Base-by-base conservation (phyloP, 2,329 filamentous ascomycete genomes). In the Fusarium papillatum region DNA sequence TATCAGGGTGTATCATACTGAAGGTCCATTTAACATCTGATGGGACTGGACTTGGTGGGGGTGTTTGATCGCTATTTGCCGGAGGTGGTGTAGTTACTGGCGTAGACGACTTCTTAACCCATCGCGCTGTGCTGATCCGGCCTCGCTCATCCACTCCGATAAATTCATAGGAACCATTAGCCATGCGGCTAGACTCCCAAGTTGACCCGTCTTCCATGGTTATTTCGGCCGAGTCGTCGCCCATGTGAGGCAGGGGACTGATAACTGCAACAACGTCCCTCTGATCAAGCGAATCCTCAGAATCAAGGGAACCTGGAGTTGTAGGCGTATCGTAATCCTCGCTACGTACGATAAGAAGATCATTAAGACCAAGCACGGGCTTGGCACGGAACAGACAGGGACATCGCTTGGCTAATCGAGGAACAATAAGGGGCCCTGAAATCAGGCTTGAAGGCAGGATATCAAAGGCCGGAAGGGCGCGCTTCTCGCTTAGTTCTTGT, bases 1-100 rank as follows among this genome's bases (percentile, higher is more conserved):
- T 90, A 59, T 89, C 89, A 0, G 93, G 90, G 76, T 94, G 91
- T 78, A 96, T 92, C 73, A 95, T 91, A 84, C 93, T 95, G 81
- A 96, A 96, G 11, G 91, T 95, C 85, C 93, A 96, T 80, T 91
- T 92, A 69, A 84, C 85, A 59, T 90, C 89, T 2, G 80, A 72
- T 4, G 83, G 75, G 1, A 78, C 59, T 16, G 78, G 78, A 48
- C 76, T 80, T 9, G 72, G 76, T 5, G 81, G 73, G 5, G 82
- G 72, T 9, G 74, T 72, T 19, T 75, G 68, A 67, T 74, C 76
- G 59, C 76, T 75, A 63, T 77, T 69, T 34, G 69, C 60, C 38
- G 66, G 74, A 11, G 69, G 63, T 24, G 69, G 64, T n/a, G 79
- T 75, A 22, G 68, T 74, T 4, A 73, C 66, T 16, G 75, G 66